phyloP scores from a whole-genome alignment of 75 land plant species.

The Pseudotsuga menziesii region DNA sequence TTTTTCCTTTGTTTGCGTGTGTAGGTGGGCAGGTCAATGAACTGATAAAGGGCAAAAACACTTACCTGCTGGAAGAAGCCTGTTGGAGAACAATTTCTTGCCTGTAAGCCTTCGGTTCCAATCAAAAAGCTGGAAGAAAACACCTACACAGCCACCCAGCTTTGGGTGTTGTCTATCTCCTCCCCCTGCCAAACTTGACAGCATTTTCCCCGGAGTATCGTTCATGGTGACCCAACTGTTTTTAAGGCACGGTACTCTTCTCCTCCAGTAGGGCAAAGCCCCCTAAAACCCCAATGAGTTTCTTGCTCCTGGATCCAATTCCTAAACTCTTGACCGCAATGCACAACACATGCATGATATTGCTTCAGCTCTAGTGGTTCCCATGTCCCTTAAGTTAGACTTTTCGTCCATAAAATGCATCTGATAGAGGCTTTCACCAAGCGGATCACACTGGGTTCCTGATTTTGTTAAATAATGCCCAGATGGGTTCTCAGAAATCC shows the following conservation, averaged over 20 bases:
- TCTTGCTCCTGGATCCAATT: not conserved
- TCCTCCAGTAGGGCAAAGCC: not conserved
- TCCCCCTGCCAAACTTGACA: constrained; percentile 10
- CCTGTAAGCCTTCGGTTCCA: constrained; percentile 65
- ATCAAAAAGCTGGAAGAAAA: constrained; percentile 73
- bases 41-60: not conserved
- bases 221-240: not conserved
- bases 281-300: not conserved
- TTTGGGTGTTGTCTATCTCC: constrained; percentile 42
- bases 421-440: not conserved
- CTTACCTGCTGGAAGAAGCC: constrained; percentile 55
- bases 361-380: not conserved
- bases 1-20: not conserved
- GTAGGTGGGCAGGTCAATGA: not conserved
- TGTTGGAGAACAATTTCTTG: constrained; percentile 65
- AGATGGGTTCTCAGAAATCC: not conserved
- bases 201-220: constrained; percentile 8
- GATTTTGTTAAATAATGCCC: not conserved
- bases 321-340: not conserved
- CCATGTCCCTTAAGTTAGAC: not conserved
- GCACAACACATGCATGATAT: not conserved
- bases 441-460: constrained; percentile 1
- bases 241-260: no score
- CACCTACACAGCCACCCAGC: constrained; percentile 74
- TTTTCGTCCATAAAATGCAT: not conserved